These are phyloP conservation scores for Dissoconium aciculare DNA, from an alignment of 2,329 filamentous ascomycete genomes.

Conservation along the genomic window DNA sequence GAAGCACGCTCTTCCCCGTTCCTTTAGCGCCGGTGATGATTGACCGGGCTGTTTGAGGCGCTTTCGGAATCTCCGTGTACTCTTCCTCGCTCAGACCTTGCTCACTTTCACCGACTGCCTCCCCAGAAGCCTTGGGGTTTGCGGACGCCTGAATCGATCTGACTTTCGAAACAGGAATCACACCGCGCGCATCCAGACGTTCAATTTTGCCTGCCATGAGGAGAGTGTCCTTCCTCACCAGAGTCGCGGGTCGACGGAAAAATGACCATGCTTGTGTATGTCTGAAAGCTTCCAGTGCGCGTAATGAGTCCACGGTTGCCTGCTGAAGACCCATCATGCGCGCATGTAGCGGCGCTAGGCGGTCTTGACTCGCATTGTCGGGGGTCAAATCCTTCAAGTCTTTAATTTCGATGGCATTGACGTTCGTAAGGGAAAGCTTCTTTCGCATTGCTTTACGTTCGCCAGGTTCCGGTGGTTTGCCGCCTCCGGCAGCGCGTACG, in stretches of 20 bases:
- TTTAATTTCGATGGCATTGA: conserved; percentile 68
- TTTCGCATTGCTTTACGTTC: conserved; percentile 81
- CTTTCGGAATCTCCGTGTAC: no score
- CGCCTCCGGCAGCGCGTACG: conserved; percentile 13
- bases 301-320: conserved; percentile 59
- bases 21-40: conserved; percentile 60
- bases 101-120: no score
- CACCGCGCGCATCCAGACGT: conserved; percentile 13
- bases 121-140: no score
- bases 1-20: conserved; percentile 73
- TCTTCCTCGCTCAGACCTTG: no score
- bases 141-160: no score
- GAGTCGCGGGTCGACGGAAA: conserved; percentile 65
- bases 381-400: conserved; percentile 47
- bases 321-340: conserved; percentile 56
- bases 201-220: conserved; percentile 41
- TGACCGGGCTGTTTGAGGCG: no score
- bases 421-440: conserved; percentile 82
- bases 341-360: conserved; percentile 41
- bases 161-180: no score
- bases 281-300: conserved; percentile 83
- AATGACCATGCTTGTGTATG: conserved; percentile 72
- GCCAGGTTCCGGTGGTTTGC: conserved; percentile 37
- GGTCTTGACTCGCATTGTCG: conserved; percentile 5
- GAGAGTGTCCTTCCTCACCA: conserved; percentile 66